Base-by-base conservation (phyloP, 192 early-diverging fungal genomes). In the Helicostylum pulchrum region DNA sequence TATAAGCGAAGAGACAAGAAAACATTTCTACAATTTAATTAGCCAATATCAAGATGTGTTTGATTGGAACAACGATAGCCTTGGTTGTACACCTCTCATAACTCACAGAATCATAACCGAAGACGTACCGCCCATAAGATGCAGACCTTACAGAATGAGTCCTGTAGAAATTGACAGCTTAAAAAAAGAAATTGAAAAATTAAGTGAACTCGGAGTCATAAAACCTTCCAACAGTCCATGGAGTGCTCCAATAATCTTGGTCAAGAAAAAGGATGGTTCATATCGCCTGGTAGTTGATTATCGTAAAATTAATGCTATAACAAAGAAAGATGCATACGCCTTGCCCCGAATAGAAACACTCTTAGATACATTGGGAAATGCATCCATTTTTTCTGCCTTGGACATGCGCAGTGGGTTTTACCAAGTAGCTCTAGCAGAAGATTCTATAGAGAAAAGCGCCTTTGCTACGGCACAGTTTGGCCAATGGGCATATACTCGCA, bases 301-400 rank as follows among this genome's bases (percentile, higher is more conserved):
- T 52, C 65, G 68, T 7, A n/a, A n/a, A n/a, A n/a, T n/a, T n/a
- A n/a, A n/a, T n/a, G n/a, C n/a, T n/a, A n/a, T n/a, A n/a, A n/a
- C n/a, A n/a, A n/a, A n/a, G n/a, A n/a, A n/a, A n/a, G n/a, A n/a
- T n/a, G n/a, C n/a, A n/a, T n/a, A n/a, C n/a, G n/a, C n/a, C n/a
- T n/a, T n/a, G n/a, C n/a, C n/a, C n/a, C n/a, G n/a, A 1, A 72
- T 82, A 15, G 59, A 62, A 1, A 73, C 80, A 7, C 4, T 78
- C 0, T 31, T 81, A 0, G 62, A 67, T 51, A 20, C 44, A 0
- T 9, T 77, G 0, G 14, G 63, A 2, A 62, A 70, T 0, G 62
- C 70, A 0, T 49, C n/a, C 0, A 21, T 71, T 0, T 79, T 81
- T 23, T 62, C 80, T 0, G 21, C 48, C 0, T 15, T 74, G 6